Conservation (phyloP, 2,329 filamentous ascomycete genomes). For the Cordyceps fumosorosea region DNA sequence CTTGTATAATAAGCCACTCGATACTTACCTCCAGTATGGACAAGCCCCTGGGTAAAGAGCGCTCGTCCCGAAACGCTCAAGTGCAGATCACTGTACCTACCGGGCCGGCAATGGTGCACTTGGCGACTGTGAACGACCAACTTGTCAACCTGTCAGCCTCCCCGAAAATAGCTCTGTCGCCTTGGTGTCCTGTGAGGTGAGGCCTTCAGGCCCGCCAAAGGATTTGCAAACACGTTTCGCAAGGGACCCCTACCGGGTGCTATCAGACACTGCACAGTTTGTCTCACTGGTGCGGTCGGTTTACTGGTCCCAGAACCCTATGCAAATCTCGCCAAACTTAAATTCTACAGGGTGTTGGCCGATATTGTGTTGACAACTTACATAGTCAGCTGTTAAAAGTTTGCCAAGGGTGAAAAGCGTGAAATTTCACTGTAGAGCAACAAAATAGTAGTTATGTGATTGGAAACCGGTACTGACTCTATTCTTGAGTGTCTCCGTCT, state of each 20-base stretch:
- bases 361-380: neutral
- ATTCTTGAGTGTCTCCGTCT: neutral
- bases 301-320: neutral
- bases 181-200: neutral
- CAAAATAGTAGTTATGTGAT: neutral
- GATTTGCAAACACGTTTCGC: neutral
- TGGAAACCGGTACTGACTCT: too few species aligned
- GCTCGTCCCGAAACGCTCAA: slow-evolving; percentile 4
- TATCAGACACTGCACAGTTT: neutral
- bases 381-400: neutral
- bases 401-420: neutral
- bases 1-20: neutral
- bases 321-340: neutral
- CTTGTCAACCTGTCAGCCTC: too few species aligned
- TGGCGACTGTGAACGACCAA: neutral
- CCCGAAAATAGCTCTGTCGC: neutral
- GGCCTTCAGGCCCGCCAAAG: neutral
- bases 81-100: neutral
- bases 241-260: too few species aligned
- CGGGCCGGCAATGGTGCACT: neutral
- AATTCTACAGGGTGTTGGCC: neutral
- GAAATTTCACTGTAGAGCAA: neutral
- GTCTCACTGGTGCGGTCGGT: neutral
- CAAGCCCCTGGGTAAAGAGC: neutral
- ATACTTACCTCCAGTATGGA: neutral